Evolutionary conservation across 345 rosid species (phyloP).

Genomic region (Gossypium thurberi): DNA sequence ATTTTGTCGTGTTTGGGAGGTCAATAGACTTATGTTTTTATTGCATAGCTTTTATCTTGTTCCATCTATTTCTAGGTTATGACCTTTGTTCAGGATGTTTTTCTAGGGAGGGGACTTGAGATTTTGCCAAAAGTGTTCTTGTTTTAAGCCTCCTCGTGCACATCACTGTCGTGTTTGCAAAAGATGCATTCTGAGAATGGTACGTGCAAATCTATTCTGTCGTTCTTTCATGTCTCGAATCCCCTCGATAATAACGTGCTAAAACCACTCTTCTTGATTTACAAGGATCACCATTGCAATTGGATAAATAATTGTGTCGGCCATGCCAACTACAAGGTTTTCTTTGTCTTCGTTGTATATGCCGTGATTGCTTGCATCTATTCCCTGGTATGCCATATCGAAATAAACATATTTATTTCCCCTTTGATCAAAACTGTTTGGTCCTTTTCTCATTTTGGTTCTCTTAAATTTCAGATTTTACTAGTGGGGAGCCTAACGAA

Average conservation of each 20-base stretch:
- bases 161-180: constrained; percentile 93
- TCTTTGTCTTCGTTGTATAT: constrained; percentile 71
- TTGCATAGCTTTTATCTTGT: background rate
- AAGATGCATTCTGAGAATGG: constrained; percentile 91
- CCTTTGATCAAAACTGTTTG: background rate
- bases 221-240: constrained; percentile 15
- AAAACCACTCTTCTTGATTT: constrained; percentile 38
- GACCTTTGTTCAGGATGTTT: constrained; percentile 19
- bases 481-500: constrained; percentile 77
- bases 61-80: constrained; percentile 8
- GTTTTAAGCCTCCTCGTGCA: constrained; percentile 84
- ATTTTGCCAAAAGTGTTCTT: constrained; percentile 86
- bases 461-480: constrained; percentile 46
- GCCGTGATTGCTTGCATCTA: constrained; percentile 69
- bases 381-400: constrained; percentile 55
- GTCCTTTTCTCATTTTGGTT: background rate
- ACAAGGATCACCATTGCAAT: constrained; percentile 90
- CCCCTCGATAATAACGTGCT: constrained; percentile 21
- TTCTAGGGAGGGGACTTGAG: constrained; percentile 90
- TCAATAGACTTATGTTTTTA: background rate
- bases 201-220: constrained; percentile 30
- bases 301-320: constrained; percentile 97
- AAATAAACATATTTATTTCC: background rate
- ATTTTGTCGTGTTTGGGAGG: background rate
- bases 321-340: constrained; percentile 84